Conservation (phyloP, 257 asterid genomes). For the Scutellaria barbata region DNA sequence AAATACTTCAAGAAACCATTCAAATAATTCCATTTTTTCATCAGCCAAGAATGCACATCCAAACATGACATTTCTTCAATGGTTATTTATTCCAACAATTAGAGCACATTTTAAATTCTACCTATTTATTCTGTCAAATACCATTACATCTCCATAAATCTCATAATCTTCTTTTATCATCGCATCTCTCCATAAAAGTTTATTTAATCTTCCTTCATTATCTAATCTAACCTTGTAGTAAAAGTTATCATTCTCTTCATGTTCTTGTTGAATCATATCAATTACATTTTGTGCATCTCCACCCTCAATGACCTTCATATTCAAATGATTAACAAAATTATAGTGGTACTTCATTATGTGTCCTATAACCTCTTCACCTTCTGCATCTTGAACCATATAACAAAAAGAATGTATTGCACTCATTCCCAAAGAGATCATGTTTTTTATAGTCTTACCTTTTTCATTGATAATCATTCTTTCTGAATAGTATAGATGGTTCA, state of each 20-base stretch:
- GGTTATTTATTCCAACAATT: slow-evolving; percentile 4
- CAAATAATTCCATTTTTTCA: slow-evolving; percentile 1
- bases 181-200: slow-evolving; percentile 7
- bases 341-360: background rate
- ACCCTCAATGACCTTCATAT: background rate
- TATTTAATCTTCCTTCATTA: background rate
- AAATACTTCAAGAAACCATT: slow-evolving; percentile 6
- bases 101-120: slow-evolving; percentile 10
- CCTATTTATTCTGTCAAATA: slow-evolving; percentile 9
- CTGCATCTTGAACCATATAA: background rate
- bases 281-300: background rate
- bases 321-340: background rate
- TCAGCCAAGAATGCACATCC: slow-evolving; percentile 8
- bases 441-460: background rate
- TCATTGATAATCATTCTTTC: slow-evolving; percentile 1
- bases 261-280: background rate
- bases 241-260: background rate
- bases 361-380: background rate
- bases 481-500: background rate
- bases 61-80: slow-evolving; percentile 18
- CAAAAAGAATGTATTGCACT: background rate
- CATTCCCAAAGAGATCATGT: background rate
- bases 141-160: background rate
- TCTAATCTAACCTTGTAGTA: background rate
- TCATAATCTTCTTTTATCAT: slow-evolving; percentile 23